Conservation (phyloP, 1,284 basidiomycete species). For the Cystobasidium sp. region DNA sequence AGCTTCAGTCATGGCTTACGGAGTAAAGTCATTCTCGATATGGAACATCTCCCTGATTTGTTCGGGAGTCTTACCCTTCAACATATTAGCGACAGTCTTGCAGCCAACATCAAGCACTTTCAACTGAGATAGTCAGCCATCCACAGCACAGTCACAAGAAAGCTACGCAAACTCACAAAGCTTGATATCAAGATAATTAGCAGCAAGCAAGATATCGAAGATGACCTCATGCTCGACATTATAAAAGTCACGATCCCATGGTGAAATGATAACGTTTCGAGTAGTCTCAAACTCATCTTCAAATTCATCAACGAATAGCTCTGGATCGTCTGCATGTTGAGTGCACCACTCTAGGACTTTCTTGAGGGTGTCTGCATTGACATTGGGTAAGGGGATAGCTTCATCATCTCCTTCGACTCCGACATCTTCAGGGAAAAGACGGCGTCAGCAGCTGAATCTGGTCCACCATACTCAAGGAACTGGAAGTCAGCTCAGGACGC, state of each 20-base stretch:
- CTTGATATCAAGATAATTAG: constrained; percentile 99
- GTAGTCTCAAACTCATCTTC: constrained; percentile 61
- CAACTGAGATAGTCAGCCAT: background rate
- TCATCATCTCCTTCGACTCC: constrained; percentile 71
- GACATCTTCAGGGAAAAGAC: constrained; percentile 68
- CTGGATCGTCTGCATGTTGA: constrained; percentile 90
- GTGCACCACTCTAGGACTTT: constrained; percentile 99
- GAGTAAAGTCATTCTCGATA: constrained; percentile 53
- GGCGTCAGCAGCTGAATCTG: background rate
- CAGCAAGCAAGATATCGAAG: constrained; percentile 97
- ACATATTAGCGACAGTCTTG: constrained; percentile 68
- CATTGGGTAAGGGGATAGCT: constrained; percentile 92
- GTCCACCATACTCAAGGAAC: background rate
- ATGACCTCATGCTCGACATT: constrained; percentile 62
- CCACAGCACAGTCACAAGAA: background rate
- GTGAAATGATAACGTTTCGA: constrained; percentile 64
- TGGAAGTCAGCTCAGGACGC: constrained; percentile 50
- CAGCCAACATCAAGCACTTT: background rate
- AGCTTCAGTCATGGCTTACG: constrained; percentile 4
- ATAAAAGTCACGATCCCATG: constrained; percentile 57
- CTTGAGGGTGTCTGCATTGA: constrained; percentile 89
- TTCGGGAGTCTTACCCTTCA: constrained; percentile 96
- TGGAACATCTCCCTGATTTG: constrained; percentile 96
- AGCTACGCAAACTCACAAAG: constrained; percentile 66
- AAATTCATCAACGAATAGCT: constrained; percentile 75